Conservation (phyloP, 129 eudicot genomes). For the Heracleum sosnowskyi region DNA sequence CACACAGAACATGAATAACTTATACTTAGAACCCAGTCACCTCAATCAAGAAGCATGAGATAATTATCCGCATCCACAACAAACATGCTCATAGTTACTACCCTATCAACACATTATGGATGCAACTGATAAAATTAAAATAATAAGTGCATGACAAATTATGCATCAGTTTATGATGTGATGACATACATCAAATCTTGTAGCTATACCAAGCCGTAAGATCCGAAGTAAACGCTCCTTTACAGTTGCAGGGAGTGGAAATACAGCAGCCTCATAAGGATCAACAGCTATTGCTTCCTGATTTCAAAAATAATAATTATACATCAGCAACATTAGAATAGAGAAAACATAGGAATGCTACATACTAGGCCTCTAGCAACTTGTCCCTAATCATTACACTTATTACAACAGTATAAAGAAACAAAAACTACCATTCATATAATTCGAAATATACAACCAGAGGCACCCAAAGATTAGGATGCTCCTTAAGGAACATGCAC, state of each 20-base stretch:
- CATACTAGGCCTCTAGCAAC: not conserved
- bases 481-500: not conserved
- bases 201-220: conserved; percentile 79
- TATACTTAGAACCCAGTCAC: not conserved
- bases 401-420: not conserved
- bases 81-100: not conserved
- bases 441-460: not conserved
- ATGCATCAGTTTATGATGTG: not conserved
- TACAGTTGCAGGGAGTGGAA: conserved; percentile 54
- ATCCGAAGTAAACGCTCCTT: conserved; percentile 80
- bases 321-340: not conserved
- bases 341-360: not conserved
- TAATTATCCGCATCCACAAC: not conserved
- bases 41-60: not conserved
- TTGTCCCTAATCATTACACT: not conserved
- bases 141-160: not conserved
- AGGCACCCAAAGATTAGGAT: not conserved
- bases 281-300: conserved; percentile 54
- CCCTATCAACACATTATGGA: not conserved
- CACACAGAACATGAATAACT: not conserved
- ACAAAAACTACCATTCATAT: not conserved
- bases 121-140: not conserved
- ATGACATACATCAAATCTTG: conserved; percentile 68
- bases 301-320: not conserved
- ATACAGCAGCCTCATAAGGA: conserved; percentile 81